Percentiles rank a stretch among this genome's conserved stretches.
phyloP scores from a whole-genome alignment of 176 grass and related monocot species.

The Zea luxurians region DNA sequence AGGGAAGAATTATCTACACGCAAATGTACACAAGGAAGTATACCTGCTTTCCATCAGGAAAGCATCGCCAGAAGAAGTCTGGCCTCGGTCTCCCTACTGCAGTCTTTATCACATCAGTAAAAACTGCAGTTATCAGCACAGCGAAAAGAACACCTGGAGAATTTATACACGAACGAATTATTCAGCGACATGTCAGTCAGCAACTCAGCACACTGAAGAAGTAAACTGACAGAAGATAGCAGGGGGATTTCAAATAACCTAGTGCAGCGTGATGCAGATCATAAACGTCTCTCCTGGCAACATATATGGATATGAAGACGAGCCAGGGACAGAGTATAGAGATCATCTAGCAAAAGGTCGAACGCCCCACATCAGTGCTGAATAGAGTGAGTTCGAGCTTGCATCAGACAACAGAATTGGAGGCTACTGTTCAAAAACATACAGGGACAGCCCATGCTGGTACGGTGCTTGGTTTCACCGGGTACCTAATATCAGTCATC shows the following conservation, averaged over 20 bases:
- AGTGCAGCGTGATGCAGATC: slow-evolving; percentile 78
- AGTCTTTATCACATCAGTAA: slow-evolving; percentile 65
- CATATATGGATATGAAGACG: slow-evolving; percentile 55
- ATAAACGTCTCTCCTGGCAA: slow-evolving; percentile 66
- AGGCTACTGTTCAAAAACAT: slow-evolving; percentile 40
- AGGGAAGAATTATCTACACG: not conserved
- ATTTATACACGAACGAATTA: not conserved
- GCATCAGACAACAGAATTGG: not conserved
- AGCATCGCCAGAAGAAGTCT: slow-evolving; percentile 92
- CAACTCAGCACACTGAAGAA: not conserved
- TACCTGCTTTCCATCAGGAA: slow-evolving; percentile 92
- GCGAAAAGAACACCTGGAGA: slow-evolving; percentile 63
- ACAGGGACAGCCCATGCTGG: slow-evolving; percentile 71
- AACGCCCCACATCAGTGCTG: not conserved
- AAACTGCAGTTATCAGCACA: slow-evolving; percentile 67
- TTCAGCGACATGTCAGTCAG: not conserved
- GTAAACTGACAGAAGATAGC: not conserved
- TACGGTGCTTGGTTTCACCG: slow-evolving; percentile 64
- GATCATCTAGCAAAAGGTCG: slow-evolving; percentile 52
- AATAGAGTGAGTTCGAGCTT: not conserved
- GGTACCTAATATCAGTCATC: slow-evolving; percentile 73
- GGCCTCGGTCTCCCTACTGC: slow-evolving; percentile 81
- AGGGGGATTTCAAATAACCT: slow-evolving; percentile 38
- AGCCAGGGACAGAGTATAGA: slow-evolving; percentile 53
- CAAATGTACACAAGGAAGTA: not conserved